Percentiles rank a stretch among this genome's conserved stretches.
Evolutionary conservation across 108 stramenopile species (phyloP).

Genomic region (Phaeodactylum tricornutum): DNA sequence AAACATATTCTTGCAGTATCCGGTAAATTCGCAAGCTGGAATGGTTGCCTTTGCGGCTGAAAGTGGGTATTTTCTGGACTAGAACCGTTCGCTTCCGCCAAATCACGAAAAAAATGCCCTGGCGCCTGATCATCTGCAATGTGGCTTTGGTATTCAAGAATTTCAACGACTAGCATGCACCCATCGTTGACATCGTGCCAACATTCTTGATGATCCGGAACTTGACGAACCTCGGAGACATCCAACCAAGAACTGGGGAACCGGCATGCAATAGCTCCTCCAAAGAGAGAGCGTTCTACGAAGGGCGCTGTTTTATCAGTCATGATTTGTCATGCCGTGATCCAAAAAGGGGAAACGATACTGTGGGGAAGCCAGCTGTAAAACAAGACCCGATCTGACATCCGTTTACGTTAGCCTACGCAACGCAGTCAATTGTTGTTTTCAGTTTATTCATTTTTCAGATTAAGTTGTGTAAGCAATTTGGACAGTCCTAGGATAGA

Average conservation of each 20-base stretch:
- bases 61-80: slow-evolving; percentile 2
- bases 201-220: slow-evolving; percentile 77
- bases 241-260: slow-evolving; percentile 49
- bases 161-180: slow-evolving; percentile 49
- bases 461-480: too few relatives aligned
- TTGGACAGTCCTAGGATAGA: too few relatives aligned
- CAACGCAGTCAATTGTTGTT: too few relatives aligned
- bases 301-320: neutral
- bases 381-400: too few relatives aligned
- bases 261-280: slow-evolving; percentile 44
- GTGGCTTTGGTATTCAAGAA: slow-evolving; percentile 36
- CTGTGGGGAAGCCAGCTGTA: too few relatives aligned
- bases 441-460: too few relatives aligned
- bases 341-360: too few relatives aligned
- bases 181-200: slow-evolving; percentile 42
- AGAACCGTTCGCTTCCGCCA: slow-evolving; percentile 46
- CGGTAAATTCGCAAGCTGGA: slow-evolving; percentile 1
- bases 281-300: slow-evolving; percentile 43
- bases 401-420: too few relatives aligned
- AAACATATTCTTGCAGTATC: slow-evolving; percentile 7
- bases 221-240: slow-evolving; percentile 56
- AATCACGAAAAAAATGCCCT: slow-evolving; percentile 51
- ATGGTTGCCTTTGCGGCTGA: neutral
- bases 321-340: too few relatives aligned
- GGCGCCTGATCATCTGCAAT: slow-evolving; percentile 30